Evolutionary conservation across 805 yeast species (phyloP).

Genomic region (Saccharomycopsis javanensis): DNA sequence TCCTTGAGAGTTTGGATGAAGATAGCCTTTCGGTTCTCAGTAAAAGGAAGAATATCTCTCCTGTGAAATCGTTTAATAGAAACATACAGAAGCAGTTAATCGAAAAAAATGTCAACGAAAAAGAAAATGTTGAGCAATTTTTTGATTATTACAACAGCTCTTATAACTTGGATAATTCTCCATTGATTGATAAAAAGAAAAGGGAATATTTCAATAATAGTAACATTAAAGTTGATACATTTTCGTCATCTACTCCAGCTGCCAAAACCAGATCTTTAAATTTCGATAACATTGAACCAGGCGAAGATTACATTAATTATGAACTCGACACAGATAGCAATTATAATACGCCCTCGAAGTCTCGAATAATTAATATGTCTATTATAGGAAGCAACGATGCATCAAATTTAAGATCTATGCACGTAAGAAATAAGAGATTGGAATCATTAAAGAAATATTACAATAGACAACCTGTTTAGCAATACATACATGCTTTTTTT

Average conservation of each 20-base stretch:
- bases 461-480: neutral
- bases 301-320: neutral
- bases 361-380: slow-evolving; percentile 13
- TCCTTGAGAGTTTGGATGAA: neutral
- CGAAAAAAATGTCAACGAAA: neutral
- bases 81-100: neutral
- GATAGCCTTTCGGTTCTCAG: neutral
- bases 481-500: too few species aligned
- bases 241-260: neutral
- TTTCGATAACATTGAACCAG: neutral
- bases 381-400: neutral
- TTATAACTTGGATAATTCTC: slow-evolving; percentile 4
- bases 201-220: neutral
- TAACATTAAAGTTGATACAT: neutral
- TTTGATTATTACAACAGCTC: neutral
- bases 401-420: neutral
- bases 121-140: neutral
- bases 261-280: neutral
- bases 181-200: slow-evolving; percentile 10
- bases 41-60: slow-evolving; percentile 4
- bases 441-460: slow-evolving; percentile 13
- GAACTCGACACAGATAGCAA: neutral
- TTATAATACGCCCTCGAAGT: slow-evolving; percentile 10
- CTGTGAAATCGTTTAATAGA: slow-evolving; percentile 13
- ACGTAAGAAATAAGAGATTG: slow-evolving; percentile 8